Base-by-base conservation (phyloP, 176 grass and related monocot genomes). In the Urochloa ruziziensis region DNA sequence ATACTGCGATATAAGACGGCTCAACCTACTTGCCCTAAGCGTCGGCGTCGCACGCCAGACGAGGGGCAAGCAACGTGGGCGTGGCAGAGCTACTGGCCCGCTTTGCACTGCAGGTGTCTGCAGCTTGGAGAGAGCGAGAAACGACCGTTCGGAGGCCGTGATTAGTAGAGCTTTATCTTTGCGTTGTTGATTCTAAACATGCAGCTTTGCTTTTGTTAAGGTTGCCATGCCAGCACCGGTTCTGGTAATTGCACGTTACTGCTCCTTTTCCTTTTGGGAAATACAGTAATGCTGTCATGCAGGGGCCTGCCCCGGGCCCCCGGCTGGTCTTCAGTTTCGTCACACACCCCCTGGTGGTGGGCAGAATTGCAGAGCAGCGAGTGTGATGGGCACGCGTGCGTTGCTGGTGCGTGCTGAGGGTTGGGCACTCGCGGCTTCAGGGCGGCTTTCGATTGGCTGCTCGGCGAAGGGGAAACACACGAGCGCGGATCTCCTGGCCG, bases 401-500 rank as follows among this genome's bases (percentile, higher is more conserved):
- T 70, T 73, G 33, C 3, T 7, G 30, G 39, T n/a, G 83, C 11
- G 30, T 35, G 56, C 35, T 10, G 36, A 19, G 64, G 39, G 10
- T 24, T 28, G 37, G 4, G 39, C 10, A 0, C 10, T 40, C 14
- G 35, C 74, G 5, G 44, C n/a, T 43, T 62, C 74, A 23, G 19
- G 6, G 6, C 0, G 66, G 40, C 63, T 37, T 42, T 56, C 54
- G 1, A 78, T 64, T 64, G 63, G 19, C 28, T 86, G 79, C 83
- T 17, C 37, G 11, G n/a, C 21, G 17, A 14, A 30, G 73, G 73
- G 84, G 84, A 86, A 90, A 83, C 88, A 86, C 78, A 74, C 48
- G 69, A 74, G 82, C 82, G 60, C 69, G 27, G 60, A 89, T 89
- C 82, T 85, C 75, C 76, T 75, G 75, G 37, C 2, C 61, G 30